Base-by-base conservation (phyloP, 208 protist genomes). In the Acanthamoeba culbertsoni region DNA sequence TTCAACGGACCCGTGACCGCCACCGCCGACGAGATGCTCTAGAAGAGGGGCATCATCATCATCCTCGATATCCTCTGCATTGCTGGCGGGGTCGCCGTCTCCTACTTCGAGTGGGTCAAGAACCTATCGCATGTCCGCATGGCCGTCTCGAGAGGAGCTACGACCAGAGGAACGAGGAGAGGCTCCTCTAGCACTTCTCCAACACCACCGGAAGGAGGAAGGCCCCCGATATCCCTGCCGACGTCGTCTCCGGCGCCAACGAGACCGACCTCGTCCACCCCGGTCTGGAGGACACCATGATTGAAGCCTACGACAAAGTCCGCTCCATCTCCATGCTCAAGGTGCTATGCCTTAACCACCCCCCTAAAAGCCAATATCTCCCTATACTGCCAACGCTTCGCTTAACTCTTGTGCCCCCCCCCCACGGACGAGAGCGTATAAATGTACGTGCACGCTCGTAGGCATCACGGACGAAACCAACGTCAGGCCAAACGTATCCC, bases 31-130 rank as follows among this genome's bases (percentile, higher is more conserved):
- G 82, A 95, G 37, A 95, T 95, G 88, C 75, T 97, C 18, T 8
- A 82, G 20, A 93, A 95, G 18, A 59, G 55, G 7, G 97, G 97
- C 73, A 91, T 95, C 63, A 51, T 97, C 55, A 86, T 98, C 86
- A 95, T 98, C 40, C 97, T 97, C 42, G 97, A 98, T 94, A 86
- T 98, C 26, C 86, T 96, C 16, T 79, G 96, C 46, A 98, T 98
- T 86, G 96, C 97, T 86, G 97, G 97, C 89, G 97, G 97, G 96
- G 97, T 98, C 43, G 4, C 95, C 86, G 97, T 98, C 20, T 98
- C 97, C 42, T 98, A 98, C 94, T 98, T 98, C 88, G 97, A 98
- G 93, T 98, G 97, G 97, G 94, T 98, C 33, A 98, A 98, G 96
- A 98, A 98, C 95, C 94, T 98, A 35, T 95, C 86, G 26, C 97